Evolutionary conservation across 1,284 basidiomycete genomes (phyloP).

Genomic region (Cutaneotrichosporon cavernicola): DNA sequence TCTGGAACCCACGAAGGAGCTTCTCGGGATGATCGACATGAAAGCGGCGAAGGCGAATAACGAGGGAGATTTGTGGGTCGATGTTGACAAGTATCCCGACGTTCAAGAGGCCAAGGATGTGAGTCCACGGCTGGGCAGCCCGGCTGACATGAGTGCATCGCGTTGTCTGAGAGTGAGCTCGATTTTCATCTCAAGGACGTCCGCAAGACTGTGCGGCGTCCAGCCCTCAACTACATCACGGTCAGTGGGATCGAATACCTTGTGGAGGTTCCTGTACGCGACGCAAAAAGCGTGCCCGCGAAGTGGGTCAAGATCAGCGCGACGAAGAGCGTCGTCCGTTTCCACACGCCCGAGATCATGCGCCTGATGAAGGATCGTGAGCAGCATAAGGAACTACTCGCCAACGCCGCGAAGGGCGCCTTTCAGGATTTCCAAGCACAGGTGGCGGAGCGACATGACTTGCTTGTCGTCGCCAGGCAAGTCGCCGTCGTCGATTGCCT

Average conservation of each 20-base stretch:
- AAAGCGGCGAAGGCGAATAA: slow-evolving; percentile 67
- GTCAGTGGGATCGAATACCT: slow-evolving; percentile 73
- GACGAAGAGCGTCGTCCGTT: slow-evolving; percentile 78
- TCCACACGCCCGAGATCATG: slow-evolving; percentile 72
- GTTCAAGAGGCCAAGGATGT: slow-evolving; percentile 60
- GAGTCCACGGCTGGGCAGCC: slow-evolving; percentile 15
- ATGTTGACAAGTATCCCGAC: slow-evolving; percentile 67
- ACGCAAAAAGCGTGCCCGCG: slow-evolving; percentile 70
- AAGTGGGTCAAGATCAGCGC: slow-evolving; percentile 77
- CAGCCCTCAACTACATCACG: slow-evolving; percentile 71
- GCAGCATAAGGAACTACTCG: slow-evolving; percentile 72
- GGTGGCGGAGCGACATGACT: slow-evolving; percentile 67
- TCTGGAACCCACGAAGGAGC: slow-evolving; percentile 59
- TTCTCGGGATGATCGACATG: slow-evolving; percentile 65
- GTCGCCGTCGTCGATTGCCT: slow-evolving; percentile 65
- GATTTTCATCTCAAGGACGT: slow-evolving; percentile 71
- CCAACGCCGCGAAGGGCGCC: slow-evolving; percentile 64
- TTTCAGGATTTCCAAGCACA: slow-evolving; percentile 68
- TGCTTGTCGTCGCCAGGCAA: slow-evolving; percentile 68
- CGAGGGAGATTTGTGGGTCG: slow-evolving; percentile 72
- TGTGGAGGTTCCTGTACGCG: slow-evolving; percentile 71
- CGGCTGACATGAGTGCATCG: slow-evolving; percentile 41
- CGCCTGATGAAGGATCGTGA: slow-evolving; percentile 70
- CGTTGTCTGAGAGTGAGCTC: slow-evolving; percentile 66
- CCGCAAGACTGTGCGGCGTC: slow-evolving; percentile 70